Conservation (phyloP, 2,329 filamentous ascomycete species). For the Fusarium ambrosium region DNA sequence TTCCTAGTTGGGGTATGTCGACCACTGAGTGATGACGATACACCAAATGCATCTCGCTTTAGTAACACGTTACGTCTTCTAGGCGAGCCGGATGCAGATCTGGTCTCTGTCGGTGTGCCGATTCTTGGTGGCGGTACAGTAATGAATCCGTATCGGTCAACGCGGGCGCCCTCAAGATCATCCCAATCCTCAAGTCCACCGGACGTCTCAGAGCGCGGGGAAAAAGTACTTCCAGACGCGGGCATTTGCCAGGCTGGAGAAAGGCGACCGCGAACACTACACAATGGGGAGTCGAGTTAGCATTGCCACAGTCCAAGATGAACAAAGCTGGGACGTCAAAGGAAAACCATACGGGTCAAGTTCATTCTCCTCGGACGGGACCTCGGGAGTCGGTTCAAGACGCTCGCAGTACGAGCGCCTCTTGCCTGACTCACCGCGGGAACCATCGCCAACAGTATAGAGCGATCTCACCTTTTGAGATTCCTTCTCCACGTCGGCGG, state of each 20-base stretch:
- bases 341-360: constrained; percentile 71
- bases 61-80: constrained; percentile 61
- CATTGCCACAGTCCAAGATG: constrained; percentile 44
- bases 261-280: constrained; percentile 49
- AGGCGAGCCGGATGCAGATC: constrained; percentile 59
- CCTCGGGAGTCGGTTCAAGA: constrained; percentile 64
- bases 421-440: constrained; percentile 66
- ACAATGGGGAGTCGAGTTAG: constrained; percentile 45
- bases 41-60: constrained; percentile 52
- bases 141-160: constrained; percentile 80
- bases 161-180: constrained; percentile 70
- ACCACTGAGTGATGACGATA: constrained; percentile 57
- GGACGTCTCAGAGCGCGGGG: constrained; percentile 56
- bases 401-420: constrained; percentile 63
- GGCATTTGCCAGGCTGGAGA: constrained; percentile 53
- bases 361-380: constrained; percentile 65
- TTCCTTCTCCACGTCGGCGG: constrained; percentile 70
- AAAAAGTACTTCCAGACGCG: constrained; percentile 60
- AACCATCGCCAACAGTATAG: constrained; percentile 69
- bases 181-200: constrained; percentile 77
- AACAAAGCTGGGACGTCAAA: constrained; percentile 49
- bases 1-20: constrained; percentile 65
- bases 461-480: constrained; percentile 77
- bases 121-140: constrained; percentile 59
- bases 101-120: constrained; percentile 57